Conservation (phyloP, 2,329 filamentous ascomycete genomes). For the Venturia oleaginea region DNA sequence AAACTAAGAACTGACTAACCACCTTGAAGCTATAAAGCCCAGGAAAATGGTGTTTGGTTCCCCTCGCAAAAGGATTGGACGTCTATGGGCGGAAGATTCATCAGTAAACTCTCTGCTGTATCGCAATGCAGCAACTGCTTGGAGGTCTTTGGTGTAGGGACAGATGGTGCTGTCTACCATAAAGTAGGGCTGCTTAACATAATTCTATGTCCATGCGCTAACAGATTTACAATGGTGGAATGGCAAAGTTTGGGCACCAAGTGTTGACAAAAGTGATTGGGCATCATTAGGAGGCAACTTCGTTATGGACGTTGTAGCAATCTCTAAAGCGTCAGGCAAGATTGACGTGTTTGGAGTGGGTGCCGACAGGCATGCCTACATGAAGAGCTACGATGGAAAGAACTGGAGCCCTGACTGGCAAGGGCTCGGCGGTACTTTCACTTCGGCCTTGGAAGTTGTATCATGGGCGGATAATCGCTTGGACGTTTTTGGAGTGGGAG, state of each 20-base stretch:
- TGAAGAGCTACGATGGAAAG: constrained; percentile 8
- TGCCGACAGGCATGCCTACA: constrained; percentile 8
- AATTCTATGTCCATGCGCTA: not conserved
- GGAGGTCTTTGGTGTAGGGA: constrained; percentile 17
- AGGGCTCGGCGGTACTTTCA: not conserved
- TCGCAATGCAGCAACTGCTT: constrained; percentile 13
- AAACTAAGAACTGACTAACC: not conserved
- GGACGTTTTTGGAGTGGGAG: not conserved
- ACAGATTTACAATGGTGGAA: constrained; percentile 18
- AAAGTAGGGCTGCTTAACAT: not conserved
- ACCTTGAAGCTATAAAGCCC: not conserved
- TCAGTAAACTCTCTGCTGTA: constrained; percentile 12
- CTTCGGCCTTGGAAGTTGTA: not conserved
- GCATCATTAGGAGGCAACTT: constrained; percentile 21
- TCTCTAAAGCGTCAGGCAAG: constrained; percentile 20
- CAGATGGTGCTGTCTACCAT: constrained; percentile 1
- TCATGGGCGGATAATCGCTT: not conserved
- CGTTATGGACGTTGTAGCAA: constrained; percentile 19
- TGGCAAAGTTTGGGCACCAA: not conserved
- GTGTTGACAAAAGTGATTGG: constrained; percentile 16
- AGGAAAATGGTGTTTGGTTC: not conserved
- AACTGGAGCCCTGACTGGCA: not conserved
- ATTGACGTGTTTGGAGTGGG: constrained; percentile 20
- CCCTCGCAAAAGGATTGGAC: not conserved
- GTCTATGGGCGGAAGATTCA: not conserved